Percentiles rank a stretch among this genome's conserved stretches.
Conservation (phyloP, 1,139 yeast species). For the Zygoascus sp. region DNA sequence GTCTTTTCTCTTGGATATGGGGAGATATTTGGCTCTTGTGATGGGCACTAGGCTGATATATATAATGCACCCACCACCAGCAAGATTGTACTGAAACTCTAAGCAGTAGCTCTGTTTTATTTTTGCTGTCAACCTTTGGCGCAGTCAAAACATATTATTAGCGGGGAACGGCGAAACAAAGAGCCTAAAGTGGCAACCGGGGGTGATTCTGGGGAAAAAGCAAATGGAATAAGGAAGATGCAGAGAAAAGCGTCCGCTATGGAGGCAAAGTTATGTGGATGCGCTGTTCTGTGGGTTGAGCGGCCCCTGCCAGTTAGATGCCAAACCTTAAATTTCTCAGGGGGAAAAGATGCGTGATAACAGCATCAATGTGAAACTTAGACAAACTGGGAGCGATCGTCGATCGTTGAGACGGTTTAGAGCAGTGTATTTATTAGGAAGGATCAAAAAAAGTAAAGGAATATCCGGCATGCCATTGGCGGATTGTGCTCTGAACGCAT, state of each 20-base stretch:
- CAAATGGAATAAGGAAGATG: not conserved
- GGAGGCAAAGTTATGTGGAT: too few relatives aligned
- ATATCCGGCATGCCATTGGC: too few relatives aligned
- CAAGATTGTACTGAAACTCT: not conserved
- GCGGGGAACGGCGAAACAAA: constrained; percentile 5
- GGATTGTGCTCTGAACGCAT: not conserved
- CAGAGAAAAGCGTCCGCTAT: too few relatives aligned
- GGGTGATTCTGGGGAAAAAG: constrained; percentile 2
- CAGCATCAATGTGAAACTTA: not conserved
- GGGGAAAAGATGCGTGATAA: not conserved
- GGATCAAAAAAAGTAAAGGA: too few relatives aligned
- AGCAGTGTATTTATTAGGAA: too few relatives aligned
- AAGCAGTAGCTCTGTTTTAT: not conserved
- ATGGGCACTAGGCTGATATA: not conserved
- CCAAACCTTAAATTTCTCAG: not conserved
- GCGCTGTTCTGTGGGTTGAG: too few relatives aligned
- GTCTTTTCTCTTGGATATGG: too few relatives aligned
- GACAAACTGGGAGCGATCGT: not conserved
- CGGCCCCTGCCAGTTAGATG: not conserved
- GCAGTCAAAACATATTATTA: constrained; percentile 2
- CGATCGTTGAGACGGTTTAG: not conserved
- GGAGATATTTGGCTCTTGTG: not conserved
- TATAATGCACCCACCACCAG: not conserved
- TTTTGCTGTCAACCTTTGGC: not conserved
- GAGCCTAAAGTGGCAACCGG: constrained; percentile 1